Conservation (phyloP, 1,284 basidiomycete genomes). For the Porphyrellus sp. region DNA sequence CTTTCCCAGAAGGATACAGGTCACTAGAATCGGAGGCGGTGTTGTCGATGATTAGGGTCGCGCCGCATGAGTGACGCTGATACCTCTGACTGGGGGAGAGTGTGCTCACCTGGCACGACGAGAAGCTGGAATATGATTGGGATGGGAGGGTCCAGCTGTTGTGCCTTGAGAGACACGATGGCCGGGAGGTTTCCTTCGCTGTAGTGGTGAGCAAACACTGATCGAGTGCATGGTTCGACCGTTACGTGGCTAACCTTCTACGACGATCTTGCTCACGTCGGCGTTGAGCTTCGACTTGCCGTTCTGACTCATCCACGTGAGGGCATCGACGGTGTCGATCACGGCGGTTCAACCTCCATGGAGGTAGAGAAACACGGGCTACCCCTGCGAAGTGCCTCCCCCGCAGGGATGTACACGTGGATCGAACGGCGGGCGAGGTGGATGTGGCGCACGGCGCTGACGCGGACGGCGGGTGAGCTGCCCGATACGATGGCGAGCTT, state of each 20-base stretch:
- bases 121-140: conserved; percentile 63
- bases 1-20: conserved; percentile 52
- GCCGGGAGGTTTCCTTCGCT: conserved; percentile 74
- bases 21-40: conserved; percentile 43
- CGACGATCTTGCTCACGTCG: conserved; percentile 45
- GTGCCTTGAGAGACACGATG: conserved; percentile 62
- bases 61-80: neutral
- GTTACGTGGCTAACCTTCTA: conserved; percentile 70
- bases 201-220: neutral
- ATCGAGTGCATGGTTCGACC: neutral
- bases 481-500: conserved; percentile 54
- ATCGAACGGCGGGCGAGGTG: conserved; percentile 46
- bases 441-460: conserved; percentile 52
- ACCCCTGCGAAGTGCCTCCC: conserved; percentile 27
- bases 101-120: conserved; percentile 48
- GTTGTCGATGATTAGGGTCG: conserved; percentile 55
- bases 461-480: conserved; percentile 49
- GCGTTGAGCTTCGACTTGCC: conserved; percentile 40
- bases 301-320: conserved; percentile 58
- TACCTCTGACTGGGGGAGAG: too few species aligned
- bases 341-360: conserved; percentile 51
- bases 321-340: conserved; percentile 65
- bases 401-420: conserved; percentile 58
- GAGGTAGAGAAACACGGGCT: conserved; percentile 18
- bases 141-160: conserved; percentile 46